Base-by-base conservation (phyloP, 169 alveolate genomes). In the Plasmodium sp. region DNA sequence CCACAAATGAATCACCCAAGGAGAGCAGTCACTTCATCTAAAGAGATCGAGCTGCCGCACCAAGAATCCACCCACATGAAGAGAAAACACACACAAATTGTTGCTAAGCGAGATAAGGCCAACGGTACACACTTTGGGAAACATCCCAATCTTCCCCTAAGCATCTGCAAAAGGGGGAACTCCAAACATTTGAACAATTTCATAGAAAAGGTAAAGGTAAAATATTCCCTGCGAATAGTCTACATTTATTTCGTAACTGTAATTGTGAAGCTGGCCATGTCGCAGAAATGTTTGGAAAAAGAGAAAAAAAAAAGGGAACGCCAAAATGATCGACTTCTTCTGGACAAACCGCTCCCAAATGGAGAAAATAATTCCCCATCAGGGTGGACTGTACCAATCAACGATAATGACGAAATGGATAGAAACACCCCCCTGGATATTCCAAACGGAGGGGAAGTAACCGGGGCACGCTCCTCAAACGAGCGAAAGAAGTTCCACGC, bases 241-340 rank as follows among this genome's bases (percentile, higher is more conserved):
- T 90, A 90, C 27, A 62, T 90, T 36, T 90, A 90, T 16, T 80
- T 80, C 48, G 90, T 90, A 12, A 80, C 91, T 14, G 83, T 80
- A 10, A 80, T 80, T 41, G 62, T 90, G 43, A 71, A 90, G 67
- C 51, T 90, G 41, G 36, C 73, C 31, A 90, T 90, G 90, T 90
- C 94, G 4, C 83, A 81, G 58, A 90, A 62, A 58, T 79, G 58
- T 36, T 58, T 90, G 56, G 83, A 90, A 67, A 85, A 79, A n/a
- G 27, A 12, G 5, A 83, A 58, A 54, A 85, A 85, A 85, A 73
- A 54, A 6, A 84, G 5, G 41, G 31, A 72, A 56, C 45, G 77
- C 27, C 71, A 84, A 18, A 67, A 54, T 62, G 77, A 62, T 16
- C 77, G 0, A n/a, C 39, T 62, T 22, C 36, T 7, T n/a, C 18